Base-by-base conservation (phyloP, 2,329 filamentous ascomycete species). In the Sarocladiaceae sp. region DNA sequence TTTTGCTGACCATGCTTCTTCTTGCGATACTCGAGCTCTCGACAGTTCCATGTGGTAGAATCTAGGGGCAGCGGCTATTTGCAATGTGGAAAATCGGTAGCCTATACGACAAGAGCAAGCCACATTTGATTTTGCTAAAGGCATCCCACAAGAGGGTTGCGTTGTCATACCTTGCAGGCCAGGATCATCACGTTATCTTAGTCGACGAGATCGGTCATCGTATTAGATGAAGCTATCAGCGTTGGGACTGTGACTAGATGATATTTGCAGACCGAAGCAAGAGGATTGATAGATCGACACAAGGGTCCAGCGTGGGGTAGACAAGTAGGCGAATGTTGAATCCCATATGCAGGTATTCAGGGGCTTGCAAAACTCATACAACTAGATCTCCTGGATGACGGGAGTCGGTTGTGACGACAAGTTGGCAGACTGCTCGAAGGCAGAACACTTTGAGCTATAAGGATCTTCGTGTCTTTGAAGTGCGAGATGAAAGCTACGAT, bases 171-270 rank as follows among this genome's bases (percentile, higher is more conserved):
- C 8, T 40, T 40, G 40, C 40, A 46, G 40, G 40, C 26, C 4
- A 18, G 29, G n/a, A 10, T 18, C 17, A 46, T 46, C 22, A 46
- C 40, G 40, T 46, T 46, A 46, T 46, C 40, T 46, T 12, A 18
- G 12, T 22, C 18, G 17, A 7, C n/a, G 6, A 37, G 11, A 17
- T 17, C 6, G 11, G 35, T 37, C 11, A 23, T 15, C 10, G 37
- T 40, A 40, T 23, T 10, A n/a, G n/a, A n/a, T n/a, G n/a, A n/a
- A n/a, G n/a, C n/a, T n/a, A n/a, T n/a, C n/a, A n/a, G 3, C 4
- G 37, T 20, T 15, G 18, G 20, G 23, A 23, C 29, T 22, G 25
- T 46, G 40, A 46, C 40, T n/a, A 46, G 12, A 28, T 11, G 23
- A 6, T 29, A 46, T 26, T 46, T 28, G 40, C 10, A 46, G 22